Conservation (phyloP, 2,329 filamentous ascomycete genomes). For the Curvularia sp. region DNA sequence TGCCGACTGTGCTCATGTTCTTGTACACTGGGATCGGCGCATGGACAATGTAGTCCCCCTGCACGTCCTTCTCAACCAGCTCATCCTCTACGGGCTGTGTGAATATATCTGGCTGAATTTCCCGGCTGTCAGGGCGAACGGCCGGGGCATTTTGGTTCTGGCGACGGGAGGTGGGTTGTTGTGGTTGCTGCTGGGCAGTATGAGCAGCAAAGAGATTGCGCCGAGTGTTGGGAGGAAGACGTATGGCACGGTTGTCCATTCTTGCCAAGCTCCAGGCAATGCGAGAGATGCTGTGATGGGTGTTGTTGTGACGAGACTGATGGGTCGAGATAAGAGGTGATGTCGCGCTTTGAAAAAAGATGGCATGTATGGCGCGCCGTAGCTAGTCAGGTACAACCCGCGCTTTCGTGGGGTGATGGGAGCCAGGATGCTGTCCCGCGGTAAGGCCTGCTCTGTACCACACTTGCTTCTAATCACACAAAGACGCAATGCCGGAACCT, state of each 20-base stretch:
- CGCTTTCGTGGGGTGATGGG: not conserved
- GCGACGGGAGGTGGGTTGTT: slow-evolving; percentile 30
- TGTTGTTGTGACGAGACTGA: not conserved
- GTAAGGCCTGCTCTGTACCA: slow-evolving; percentile 1
- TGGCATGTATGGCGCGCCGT: slow-evolving; percentile 16
- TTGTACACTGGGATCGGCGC: slow-evolving; percentile 36
- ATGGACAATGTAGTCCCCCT: slow-evolving; percentile 56
- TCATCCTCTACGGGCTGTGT: slow-evolving; percentile 46
- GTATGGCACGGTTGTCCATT: slow-evolving; percentile 34
- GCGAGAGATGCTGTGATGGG: not conserved
- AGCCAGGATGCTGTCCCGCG: slow-evolving; percentile 6
- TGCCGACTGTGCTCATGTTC: slow-evolving; percentile 29
- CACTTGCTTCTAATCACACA: not conserved
- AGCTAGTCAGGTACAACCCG: slow-evolving; percentile 18
- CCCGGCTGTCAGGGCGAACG: slow-evolving; percentile 29
- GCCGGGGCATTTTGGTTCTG: slow-evolving; percentile 30
- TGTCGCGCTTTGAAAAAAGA: slow-evolving; percentile 5
- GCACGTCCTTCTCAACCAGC: slow-evolving; percentile 58
- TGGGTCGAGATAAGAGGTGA: slow-evolving; percentile 10
- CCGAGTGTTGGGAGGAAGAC: slow-evolving; percentile 36
- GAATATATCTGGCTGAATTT: slow-evolving; percentile 25
- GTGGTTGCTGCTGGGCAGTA: slow-evolving; percentile 31
- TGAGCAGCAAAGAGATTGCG: slow-evolving; percentile 40
- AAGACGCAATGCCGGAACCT: not conserved
- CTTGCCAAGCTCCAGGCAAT: slow-evolving; percentile 6